Evolutionary conservation across 768 basidiomycete genomes (phyloP), one percentile per base, ranked within the genome.

Genomic region (Austroboletus eburneus): DNA sequence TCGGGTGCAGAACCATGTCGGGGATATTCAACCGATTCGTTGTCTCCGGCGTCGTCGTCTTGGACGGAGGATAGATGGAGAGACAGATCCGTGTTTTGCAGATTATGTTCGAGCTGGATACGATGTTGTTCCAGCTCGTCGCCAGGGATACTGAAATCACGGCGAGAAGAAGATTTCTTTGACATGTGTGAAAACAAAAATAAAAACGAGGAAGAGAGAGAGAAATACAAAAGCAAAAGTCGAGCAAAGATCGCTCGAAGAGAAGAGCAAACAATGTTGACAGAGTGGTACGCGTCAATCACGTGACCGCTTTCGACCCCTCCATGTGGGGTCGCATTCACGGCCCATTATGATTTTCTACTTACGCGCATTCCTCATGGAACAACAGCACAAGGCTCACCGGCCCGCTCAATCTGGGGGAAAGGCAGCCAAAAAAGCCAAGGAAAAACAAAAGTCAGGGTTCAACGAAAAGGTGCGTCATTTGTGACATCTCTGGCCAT

Each of bases 381-480:
- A 87, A 51, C 79, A 85, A 45, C 78, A 79, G 59, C 91, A 95
- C 68, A 94, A 94, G 65, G 72, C 85, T 0, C 95, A 97, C 69
- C 69, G 87, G 29, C 77, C 86, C 17, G 69, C 88, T 17, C 80
- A 80, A 59, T 79, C 85, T 12, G 85, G 89, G 13, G 67, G 64
- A 37, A 90, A 89, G 57, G 79, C 78, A 1, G 87, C 83, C 49
- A 92, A 92, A 70, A 91, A 85, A 61, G 77, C 76, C 14, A 83
- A 89, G 57, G 78, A 68, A 47, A 80, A 83, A 64, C 78, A 84
- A 35, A 81, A 83, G 35, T 75, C 84, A 44, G 85, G 83, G 6
- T 88, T 85, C 70, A 97, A 97, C 62, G 91, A 92, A 68, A 97
- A 96, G 76, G 94, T 87, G 46, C 5, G 54, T 38, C 14, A 8